Evolutionary conservation across 1,139 yeast species (phyloP), one percentile per base, ranked within the genome.

Genomic region (Scheffersomyces lignicola): DNA sequence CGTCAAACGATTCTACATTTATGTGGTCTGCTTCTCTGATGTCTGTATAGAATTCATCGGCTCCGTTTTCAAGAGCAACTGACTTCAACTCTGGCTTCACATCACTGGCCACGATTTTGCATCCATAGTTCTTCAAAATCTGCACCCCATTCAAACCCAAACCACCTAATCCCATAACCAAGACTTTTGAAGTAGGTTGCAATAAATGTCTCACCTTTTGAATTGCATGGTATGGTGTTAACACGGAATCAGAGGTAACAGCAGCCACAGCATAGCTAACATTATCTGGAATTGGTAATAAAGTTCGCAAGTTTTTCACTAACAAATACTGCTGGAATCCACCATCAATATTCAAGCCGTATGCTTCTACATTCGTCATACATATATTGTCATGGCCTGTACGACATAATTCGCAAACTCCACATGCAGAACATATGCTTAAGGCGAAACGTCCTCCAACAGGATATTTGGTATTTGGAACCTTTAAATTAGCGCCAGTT

Each of bases 161-260:
- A 2, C 80, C 80, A 7, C 80, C 79, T 29, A 70, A 52, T 1
- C 80, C 80, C 34, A 71, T 49, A 5, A 73, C 60, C 35, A 73
- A 56, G 3, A 73, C 71, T 41, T 63, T 69, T 8, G 62, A 41
- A 4, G 65, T 54, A 10, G 76, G 73, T 17, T 52, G 47, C 29
- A 70, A 48, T 8, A 44, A 36, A 15, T 51, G 48, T 31, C 51
- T 58, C 4, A 69, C 72, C 43, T 66, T 69, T 36, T 58, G 63
- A 32, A 73, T 59, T 4, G 78, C 76, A 45, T 73, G 78, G 51
- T 58, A 72, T 5, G 79, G 78, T 1, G 79, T 74, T 41, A 74
- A 58, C 2, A 73, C 73, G 1, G 78, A 72, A 44, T 74, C 73
- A 40, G 72, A 64, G 10, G 77, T 61, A 6, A 69, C 72, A 0